A percentile compares a stretch with the other conserved stretches of the same genome.
Conservation (phyloP, 495 filamentous ascomycete species). For the Chaetomidium leptoderma region DNA sequence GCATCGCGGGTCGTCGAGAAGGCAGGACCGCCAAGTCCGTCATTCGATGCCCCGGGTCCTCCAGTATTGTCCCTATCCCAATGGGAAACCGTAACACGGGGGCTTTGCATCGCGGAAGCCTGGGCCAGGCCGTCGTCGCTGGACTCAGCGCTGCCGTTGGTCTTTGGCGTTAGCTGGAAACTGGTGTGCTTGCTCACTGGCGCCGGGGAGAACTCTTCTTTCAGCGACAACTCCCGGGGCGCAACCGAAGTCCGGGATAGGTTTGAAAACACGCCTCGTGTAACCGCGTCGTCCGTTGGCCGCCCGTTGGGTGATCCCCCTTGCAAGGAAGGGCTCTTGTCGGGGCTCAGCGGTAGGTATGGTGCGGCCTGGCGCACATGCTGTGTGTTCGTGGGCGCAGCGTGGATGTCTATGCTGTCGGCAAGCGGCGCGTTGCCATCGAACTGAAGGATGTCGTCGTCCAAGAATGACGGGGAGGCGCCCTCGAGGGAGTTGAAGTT, state of each 20-base stretch:
- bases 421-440: conserved; percentile 9
- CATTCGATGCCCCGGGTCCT: conserved; percentile 29
- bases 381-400: conserved; percentile 6
- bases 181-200: conserved; percentile 27
- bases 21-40: conserved; percentile 1
- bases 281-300: conserved; percentile 1
- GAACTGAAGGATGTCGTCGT: conserved; percentile 18
- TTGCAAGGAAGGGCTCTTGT: conserved; percentile 33
- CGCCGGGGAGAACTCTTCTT: conserved; percentile 29
- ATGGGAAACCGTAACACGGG: conserved; percentile 46
- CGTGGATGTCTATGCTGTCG: conserved; percentile 13
- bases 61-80: conserved; percentile 40
- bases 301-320: conserved; percentile 29
- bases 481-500: conserved; percentile 34
- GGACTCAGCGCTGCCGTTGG: conserved; percentile 44
- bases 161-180: conserved; percentile 46
- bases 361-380: conserved; percentile 15
- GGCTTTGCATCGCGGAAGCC: conserved; percentile 41
- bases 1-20: conserved; percentile 33
- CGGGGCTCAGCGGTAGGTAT: conserved; percentile 33
- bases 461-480: conserved; percentile 37
- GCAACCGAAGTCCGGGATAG: conserved; percentile 16
- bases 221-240: conserved; percentile 23
- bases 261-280: conserved; percentile 18
- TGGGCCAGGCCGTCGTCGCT: conserved; percentile 45